Base-by-base conservation (phyloP, 2,329 filamentous ascomycete species). In the Plenodomus biglobosus region DNA sequence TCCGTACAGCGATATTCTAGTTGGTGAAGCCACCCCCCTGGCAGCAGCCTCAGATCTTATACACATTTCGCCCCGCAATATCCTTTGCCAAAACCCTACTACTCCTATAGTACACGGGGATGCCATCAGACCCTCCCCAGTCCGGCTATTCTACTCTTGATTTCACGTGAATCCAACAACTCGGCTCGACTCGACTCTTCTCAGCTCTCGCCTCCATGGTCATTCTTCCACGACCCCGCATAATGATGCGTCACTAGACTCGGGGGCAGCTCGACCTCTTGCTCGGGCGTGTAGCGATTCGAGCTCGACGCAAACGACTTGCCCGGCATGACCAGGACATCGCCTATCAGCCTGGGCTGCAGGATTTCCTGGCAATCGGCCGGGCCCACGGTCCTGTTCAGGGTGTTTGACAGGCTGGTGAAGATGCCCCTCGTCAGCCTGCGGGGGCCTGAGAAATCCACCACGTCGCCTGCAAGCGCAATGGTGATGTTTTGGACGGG, bases 381-480 rank as follows among this genome's bases (percentile, higher is more conserved):
- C 16, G 52, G 42, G 15, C 49, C 48, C 3, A 69, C 37, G 2
- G 34, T 47, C 3, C 38, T 36, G 5, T 58, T 50, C 2, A 65
- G 40, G 15, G 38, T 50, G 8, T 39, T 40, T 15, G 50, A 52
- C 46, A 71, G 38, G 38, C 66, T 69, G 38, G 56, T 58, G 2
- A 62, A 40, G 13, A 70, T 48, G 39, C 61, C 53, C 2, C 41
- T 34, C 8, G 66, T 68, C 44, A 69, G 49, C 7, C 61, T 53
- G 24, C 56, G 55, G 1, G 68, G 65, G 0, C 64, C 66, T 1
- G 67, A 62, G 2, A 68, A 54, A 42, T 69, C 63, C 3, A 68
- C 61, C 4, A 68, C 59, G 11, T 69, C 66, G 8, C 58, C 58
- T 18, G 62, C 53, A 54, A 62, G 60, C 3, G 52, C 48, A 8